Base-by-base conservation (phyloP, 2,329 filamentous ascomycete species). In the Apiospora rasikravindrae region DNA sequence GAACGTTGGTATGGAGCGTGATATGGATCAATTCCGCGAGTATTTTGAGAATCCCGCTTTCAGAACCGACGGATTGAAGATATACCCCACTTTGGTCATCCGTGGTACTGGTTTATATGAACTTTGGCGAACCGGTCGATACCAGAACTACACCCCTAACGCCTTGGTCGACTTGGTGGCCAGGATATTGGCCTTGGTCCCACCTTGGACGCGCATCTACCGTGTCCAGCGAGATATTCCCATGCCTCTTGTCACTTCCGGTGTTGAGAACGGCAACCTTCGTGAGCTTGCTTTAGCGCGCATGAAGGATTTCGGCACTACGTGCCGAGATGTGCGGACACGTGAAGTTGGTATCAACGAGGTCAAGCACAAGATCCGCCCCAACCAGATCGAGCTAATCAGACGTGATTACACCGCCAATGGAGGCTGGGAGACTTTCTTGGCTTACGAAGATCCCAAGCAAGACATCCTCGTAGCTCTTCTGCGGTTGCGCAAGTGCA, bases 201-300 rank as follows among this genome's bases (percentile, higher is more conserved):
- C 96, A 0, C 96, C 96, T 1, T 99, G 96, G 96, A 99, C 97
- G 0, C 91, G 96, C 74, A 99, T 99, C 79, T 99, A 99, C 85
- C 94, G 96, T 73, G 96, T 99, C 0, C 96, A 99, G 85, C 91
- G 96, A 81, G 96, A 99, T 83, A 99, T 99, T 72, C 96, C 96
- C n/a, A 99, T 99, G 96, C 96, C 96, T 0, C 88, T 99, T 33
- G 97, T 99, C n/a, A 98, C 96, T 0, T 97, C 96, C 0, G 96
- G 96, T 53, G 96, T 99, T 0, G 96, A 99, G 84, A 99, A 99
- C 77, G 96, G 96, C 73, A 99, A 99, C 80, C 86, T 99, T 51
- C 91, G 96, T 74, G 96, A 99, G 82, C 86, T 99, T 68, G 96
- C 96, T 0, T 86, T 99, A 71, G 95, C 95, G n/a, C 89, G 96